phyloP scores from a whole-genome alignment of 2,329 filamentous ascomycete species.

The Sphaerulina musiva region DNA sequence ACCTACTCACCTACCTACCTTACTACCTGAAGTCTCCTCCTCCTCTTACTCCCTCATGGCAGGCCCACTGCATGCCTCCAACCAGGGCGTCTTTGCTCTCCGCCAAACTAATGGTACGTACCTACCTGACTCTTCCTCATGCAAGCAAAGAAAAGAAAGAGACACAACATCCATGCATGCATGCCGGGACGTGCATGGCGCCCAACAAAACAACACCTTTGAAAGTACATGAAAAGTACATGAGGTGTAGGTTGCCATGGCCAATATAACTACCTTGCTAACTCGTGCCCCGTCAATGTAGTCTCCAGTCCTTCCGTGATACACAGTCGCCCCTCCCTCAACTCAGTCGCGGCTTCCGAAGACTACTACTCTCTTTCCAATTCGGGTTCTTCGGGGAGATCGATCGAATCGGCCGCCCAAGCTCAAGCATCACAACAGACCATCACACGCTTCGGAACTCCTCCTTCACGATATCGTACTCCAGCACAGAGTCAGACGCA shows the following conservation, averaged over 20 bases:
- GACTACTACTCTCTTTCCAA: conserved; percentile 47
- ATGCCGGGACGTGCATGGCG: too few relatives aligned
- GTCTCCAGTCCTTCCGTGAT: conserved; percentile 31
- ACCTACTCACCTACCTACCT: neutral
- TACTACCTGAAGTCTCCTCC: neutral
- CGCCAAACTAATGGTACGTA: conserved; percentile 22
- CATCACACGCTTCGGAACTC: conserved; percentile 31
- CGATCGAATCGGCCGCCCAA: conserved; percentile 27
- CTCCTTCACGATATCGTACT: conserved; percentile 34
- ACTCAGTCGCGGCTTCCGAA: conserved; percentile 45
- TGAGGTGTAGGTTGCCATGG: neutral
- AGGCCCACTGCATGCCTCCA: conserved; percentile 3
- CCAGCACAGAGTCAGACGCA: conserved; percentile 27
- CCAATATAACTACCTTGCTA: neutral
- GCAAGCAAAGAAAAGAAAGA: too few relatives aligned
- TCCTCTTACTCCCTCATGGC: conserved; percentile 8
- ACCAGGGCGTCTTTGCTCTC: conserved; percentile 11
- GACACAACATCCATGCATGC: too few relatives aligned
- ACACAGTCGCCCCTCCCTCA: conserved; percentile 36
- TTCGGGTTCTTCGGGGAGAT: conserved; percentile 36
- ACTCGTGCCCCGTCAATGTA: conserved; percentile 8
- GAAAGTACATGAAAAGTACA: too few relatives aligned
- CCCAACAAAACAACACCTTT: neutral
- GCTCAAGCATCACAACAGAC: conserved; percentile 19
- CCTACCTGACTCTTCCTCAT: too few relatives aligned